Percentiles rank a stretch among this genome's conserved stretches.
These are phyloP conservation scores for Ambrosia artemisiifolia DNA, from an alignment of 129 eudicot genomes.

Conservation along the genomic window DNA sequence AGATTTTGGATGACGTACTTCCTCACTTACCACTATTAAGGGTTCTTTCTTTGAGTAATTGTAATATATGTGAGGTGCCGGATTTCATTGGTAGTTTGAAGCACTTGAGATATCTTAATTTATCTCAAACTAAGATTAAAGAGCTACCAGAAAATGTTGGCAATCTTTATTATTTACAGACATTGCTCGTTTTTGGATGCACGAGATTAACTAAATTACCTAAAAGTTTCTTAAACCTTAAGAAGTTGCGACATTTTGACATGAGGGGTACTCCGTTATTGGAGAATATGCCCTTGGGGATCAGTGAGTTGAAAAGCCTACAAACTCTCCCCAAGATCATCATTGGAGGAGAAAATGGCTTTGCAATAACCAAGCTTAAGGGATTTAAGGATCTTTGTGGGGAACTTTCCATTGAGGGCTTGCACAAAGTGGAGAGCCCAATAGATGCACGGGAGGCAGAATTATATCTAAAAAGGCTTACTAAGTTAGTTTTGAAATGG, in stretches of 20 bases:
- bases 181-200: slow-evolving; percentile 1
- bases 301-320: neutral
- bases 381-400: too few relatives aligned
- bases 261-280: too few relatives aligned
- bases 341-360: neutral
- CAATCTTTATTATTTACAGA: slow-evolving; percentile 4
- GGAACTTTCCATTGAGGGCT: too few relatives aligned
- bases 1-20: neutral
- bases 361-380: neutral
- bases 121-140: neutral
- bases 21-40: too few relatives aligned
- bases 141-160: neutral
- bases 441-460: neutral
- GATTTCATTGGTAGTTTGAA: slow-evolving; percentile 8
- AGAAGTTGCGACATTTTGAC: too few relatives aligned
- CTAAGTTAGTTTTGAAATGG: neutral
- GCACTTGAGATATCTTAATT: slow-evolving; percentile 2
- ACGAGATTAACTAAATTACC: neutral
- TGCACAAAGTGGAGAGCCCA: neutral
- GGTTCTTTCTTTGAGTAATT: too few relatives aligned
- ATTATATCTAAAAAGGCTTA: neutral
- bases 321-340: too few relatives aligned
- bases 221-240: too few relatives aligned
- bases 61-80: neutral
- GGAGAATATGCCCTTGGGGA: too few relatives aligned